Evolutionary conservation across 1,284 basidiomycete species (phyloP).

Genomic region (Pyrrhoderma noxium): DNA sequence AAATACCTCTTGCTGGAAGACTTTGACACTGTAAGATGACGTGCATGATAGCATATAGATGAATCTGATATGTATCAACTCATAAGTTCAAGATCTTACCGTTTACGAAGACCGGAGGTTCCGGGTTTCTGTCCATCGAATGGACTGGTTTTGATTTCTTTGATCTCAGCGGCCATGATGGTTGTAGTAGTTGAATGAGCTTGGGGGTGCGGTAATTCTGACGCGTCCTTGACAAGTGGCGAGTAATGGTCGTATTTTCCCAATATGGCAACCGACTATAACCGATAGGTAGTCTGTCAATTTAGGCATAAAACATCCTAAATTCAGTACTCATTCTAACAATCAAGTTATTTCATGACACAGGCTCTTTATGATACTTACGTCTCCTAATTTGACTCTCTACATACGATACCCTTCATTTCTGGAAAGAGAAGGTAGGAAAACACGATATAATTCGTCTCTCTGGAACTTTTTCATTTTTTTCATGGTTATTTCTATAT

Average conservation of each 20-base stretch:
- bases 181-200: constrained; percentile 3
- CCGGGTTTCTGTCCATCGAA: constrained; percentile 92
- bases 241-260: not conserved
- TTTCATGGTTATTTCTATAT: no score
- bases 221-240: constrained; percentile 1
- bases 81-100: constrained; percentile 40
- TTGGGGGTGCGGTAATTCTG: not conserved
- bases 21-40: constrained; percentile 63
- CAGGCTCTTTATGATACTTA: no score
- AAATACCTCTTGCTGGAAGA: constrained; percentile 82
- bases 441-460: no score
- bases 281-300: no score
- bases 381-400: no score
- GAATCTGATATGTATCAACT: constrained; percentile 11
- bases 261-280: not conserved
- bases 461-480: no score
- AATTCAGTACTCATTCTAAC: no score
- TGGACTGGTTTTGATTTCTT: constrained; percentile 66
- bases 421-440: no score
- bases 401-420: no score
- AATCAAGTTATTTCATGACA: no score
- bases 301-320: no score
- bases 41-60: constrained; percentile 14
- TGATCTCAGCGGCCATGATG: constrained; percentile 40
- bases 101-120: constrained; percentile 90